Base-by-base conservation (phyloP, 192 early-diverging fungal species). In the Pilobolus umbonatus region DNA sequence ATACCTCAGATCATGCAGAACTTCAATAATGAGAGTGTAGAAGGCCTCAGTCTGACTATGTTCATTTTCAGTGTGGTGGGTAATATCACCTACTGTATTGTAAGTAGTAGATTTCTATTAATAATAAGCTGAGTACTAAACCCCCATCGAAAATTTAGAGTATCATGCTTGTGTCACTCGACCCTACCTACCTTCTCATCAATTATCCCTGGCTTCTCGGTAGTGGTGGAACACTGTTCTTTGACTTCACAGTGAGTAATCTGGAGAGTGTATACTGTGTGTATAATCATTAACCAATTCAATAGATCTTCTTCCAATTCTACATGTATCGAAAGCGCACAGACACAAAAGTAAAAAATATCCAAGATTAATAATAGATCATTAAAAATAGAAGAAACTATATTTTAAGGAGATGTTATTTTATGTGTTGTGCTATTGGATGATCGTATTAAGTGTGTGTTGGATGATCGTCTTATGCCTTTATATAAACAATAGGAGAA, bases 1-100 rank as follows among this genome's bases (percentile, higher is more conserved):
- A 76, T 92, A 38, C 92, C 92, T 5, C 92, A 94, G 63, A 90
- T 94, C 45, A 78, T 88, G 57, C 82, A 88, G 72, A 94, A 92
- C 67, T 84, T 77, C 69, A 64, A 79, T 19, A 78, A 78, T 46
- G 78, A 85, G 68, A 82, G 80, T 14, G 84, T 83, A 4, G 89
- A 91, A 64, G 92, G 92, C 1, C 72, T 94, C 43, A 85, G 84
- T 10, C 52, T 88, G 6, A 74, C 74, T 45, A 92, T 94, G 90
- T 94, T 94, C 74, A 60, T 84, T n/a, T 90, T 90, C 71, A 84
- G 83, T 25, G 84, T 90, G 22, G 49, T 91, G 43, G 92, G 92
- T 21, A 94, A 94, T 72, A 55, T 84, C 28, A 75, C 84, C 3
- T 87, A 75, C 53, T 75, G 55, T 39, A 31, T 68, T 42, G 80